Evolutionary conservation across 2,329 filamentous ascomycete species (phyloP).

Genomic region (Claviceps arundinis): DNA sequence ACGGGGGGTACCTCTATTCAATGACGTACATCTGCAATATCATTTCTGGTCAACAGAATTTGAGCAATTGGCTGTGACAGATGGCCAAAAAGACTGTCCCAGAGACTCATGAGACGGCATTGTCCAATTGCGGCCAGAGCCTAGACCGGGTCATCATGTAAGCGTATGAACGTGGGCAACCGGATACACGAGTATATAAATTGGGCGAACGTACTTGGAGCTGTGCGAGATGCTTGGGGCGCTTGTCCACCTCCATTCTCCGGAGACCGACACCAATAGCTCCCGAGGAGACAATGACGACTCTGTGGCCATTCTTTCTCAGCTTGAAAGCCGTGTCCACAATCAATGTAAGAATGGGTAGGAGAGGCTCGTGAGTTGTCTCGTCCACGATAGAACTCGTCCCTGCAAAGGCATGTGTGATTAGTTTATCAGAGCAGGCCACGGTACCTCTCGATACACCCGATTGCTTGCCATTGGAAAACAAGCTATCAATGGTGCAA

Average conservation of each 20-base stretch:
- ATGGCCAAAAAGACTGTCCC: conserved; percentile 85
- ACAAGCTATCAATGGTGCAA: not conserved
- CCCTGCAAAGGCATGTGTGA: conserved; percentile 38
- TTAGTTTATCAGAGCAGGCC: not conserved
- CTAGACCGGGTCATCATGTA: conserved; percentile 21
- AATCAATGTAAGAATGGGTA: conserved; percentile 82
- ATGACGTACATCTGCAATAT: conserved; percentile 73
- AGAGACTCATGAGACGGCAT: conserved; percentile 85
- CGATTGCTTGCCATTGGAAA: not conserved
- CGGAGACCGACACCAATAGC: conserved; percentile 89
- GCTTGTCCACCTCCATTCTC: conserved; percentile 75
- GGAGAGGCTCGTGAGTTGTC: conserved; percentile 79
- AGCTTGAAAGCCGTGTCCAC: conserved; percentile 87
- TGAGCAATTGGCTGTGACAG: conserved; percentile 85
- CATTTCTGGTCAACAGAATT: conserved; percentile 84
- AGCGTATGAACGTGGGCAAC: not conserved
- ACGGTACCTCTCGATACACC: not conserved
- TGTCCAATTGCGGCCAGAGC: conserved; percentile 93
- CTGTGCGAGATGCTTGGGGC: conserved; percentile 81
- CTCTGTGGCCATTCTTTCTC: conserved; percentile 79
- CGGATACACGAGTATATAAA: not conserved
- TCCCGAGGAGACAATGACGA: conserved; percentile 92
- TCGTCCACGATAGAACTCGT: conserved; percentile 99
- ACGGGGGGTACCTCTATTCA: not conserved
- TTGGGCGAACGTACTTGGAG: conserved; percentile 47